Conservation (phyloP, 176 grass and related monocot species). For the Chloris gayana region DNA sequence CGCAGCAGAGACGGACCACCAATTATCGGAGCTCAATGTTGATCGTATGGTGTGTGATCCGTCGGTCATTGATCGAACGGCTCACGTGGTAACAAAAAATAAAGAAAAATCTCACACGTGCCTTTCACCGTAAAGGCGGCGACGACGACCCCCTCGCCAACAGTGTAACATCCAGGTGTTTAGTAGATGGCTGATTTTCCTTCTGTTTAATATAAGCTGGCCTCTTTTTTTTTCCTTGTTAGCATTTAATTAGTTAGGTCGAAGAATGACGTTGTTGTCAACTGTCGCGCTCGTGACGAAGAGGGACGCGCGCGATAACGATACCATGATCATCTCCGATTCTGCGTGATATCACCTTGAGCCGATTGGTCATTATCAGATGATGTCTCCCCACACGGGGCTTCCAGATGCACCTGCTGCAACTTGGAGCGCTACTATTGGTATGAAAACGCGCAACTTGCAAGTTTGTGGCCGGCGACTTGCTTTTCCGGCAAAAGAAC, state of each 20-base stretch:
- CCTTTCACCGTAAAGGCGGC: constrained; percentile 13
- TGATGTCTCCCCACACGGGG: not conserved
- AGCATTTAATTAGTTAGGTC: not conserved
- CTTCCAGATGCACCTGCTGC: constrained; percentile 6
- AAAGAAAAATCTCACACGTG: not conserved
- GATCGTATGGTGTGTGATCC: not conserved
- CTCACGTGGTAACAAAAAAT: not conserved
- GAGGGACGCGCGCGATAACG: too few relatives aligned
- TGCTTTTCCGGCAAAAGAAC: constrained; percentile 20
- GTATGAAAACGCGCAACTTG: not conserved
- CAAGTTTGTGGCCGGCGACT: not conserved
- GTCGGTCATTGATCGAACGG: not conserved
- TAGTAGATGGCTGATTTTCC: not conserved
- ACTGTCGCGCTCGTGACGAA: not conserved
- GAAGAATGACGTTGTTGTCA: not conserved
- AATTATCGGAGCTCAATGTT: not conserved
- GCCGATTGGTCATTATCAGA: not conserved
- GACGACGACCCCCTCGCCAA: not conserved
- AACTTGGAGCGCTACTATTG: not conserved
- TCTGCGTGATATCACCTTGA: not conserved
- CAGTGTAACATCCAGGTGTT: not conserved
- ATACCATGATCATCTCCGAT: not conserved
- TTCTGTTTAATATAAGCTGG: not conserved
- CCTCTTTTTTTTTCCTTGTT: too few relatives aligned
- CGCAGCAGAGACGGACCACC: not conserved